Percentiles rank a stretch among this genome's conserved stretches.
phyloP scores from a whole-genome alignment of 140 eudicot genomes.

The Ambrosia hybrid region DNA sequence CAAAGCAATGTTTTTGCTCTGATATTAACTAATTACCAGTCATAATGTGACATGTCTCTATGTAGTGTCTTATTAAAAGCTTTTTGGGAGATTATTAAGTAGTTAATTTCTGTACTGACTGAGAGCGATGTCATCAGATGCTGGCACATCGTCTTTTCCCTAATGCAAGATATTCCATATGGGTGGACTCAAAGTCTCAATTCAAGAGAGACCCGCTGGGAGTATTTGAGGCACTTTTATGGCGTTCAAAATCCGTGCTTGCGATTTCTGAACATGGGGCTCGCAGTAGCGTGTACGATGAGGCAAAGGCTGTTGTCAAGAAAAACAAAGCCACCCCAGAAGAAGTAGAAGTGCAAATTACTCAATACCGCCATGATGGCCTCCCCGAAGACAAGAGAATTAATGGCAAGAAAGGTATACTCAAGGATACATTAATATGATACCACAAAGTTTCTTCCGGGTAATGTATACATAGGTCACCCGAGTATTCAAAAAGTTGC shows the following conservation, averaged over 20 bases:
- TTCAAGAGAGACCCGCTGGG: slow-evolving; percentile 95
- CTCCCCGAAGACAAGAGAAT: slow-evolving; percentile 92
- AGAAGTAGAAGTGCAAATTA: slow-evolving; percentile 84
- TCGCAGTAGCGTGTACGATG: slow-evolving; percentile 93
- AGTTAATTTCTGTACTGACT: slow-evolving; percentile 12
- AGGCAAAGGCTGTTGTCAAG: slow-evolving; percentile 95
- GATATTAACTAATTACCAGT: background rate
- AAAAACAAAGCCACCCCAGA: slow-evolving; percentile 95
- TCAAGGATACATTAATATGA: background rate
- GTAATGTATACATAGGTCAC: no score
- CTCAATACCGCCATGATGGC: slow-evolving; percentile 81
- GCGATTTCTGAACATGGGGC: slow-evolving; percentile 99
- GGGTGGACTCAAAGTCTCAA: slow-evolving; percentile 99
- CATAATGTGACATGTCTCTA: no score
- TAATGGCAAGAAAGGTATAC: slow-evolving; percentile 84
- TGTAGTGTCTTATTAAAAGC: no score
- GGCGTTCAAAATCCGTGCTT: slow-evolving; percentile 78
- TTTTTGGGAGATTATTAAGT: background rate
- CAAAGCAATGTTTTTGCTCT: no score
- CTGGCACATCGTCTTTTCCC: slow-evolving; percentile 93
- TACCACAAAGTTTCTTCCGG: no score
- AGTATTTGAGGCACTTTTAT: slow-evolving; percentile 84
- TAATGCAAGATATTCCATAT: slow-evolving; percentile 76
- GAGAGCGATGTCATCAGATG: slow-evolving; percentile 60
- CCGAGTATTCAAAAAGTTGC: no score